Evolutionary conservation across 108 stramenopile species (phyloP).

Genomic region (Cyclotella cryptica): DNA sequence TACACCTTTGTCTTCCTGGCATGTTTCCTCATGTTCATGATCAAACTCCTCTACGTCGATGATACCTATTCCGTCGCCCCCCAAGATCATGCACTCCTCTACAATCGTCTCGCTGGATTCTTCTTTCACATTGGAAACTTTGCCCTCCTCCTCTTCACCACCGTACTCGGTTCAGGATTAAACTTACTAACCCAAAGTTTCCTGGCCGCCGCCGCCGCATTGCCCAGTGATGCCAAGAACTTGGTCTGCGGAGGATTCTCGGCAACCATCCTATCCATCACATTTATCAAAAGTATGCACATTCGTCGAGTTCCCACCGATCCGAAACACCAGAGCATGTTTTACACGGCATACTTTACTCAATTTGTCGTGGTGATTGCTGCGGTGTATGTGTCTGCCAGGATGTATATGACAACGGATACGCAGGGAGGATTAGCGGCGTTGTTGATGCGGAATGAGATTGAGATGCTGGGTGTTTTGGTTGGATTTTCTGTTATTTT

Average conservation of each 20-base stretch:
- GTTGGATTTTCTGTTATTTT: slow-evolving; percentile 63
- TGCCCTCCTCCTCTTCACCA: slow-evolving; percentile 71
- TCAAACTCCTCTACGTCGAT: slow-evolving; percentile 84
- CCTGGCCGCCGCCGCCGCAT: slow-evolving; percentile 77
- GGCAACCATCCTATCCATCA: slow-evolving; percentile 65
- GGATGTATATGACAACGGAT: slow-evolving; percentile 57
- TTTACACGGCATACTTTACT: slow-evolving; percentile 67
- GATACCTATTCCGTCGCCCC: slow-evolving; percentile 66
- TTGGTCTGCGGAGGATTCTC: slow-evolving; percentile 84
- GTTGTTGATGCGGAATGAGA: slow-evolving; percentile 70
- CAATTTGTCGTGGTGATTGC: slow-evolving; percentile 65
- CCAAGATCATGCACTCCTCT: slow-evolving; percentile 79
- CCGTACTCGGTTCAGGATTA: slow-evolving; percentile 80
- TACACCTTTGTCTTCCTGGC: slow-evolving; percentile 74
- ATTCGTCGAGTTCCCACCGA: slow-evolving; percentile 74
- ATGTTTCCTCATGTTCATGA: slow-evolving; percentile 82
- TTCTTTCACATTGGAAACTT: slow-evolving; percentile 84
- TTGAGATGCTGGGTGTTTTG: slow-evolving; percentile 72
- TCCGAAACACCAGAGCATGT: slow-evolving; percentile 58
- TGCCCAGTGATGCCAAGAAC: slow-evolving; percentile 75
- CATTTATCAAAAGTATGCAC: slow-evolving; percentile 89
- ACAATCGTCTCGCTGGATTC: slow-evolving; percentile 76
- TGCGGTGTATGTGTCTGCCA: slow-evolving; percentile 56
- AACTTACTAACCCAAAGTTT: slow-evolving; percentile 84
- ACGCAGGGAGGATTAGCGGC: slow-evolving; percentile 51